Percentiles rank a stretch among this genome's conserved stretches.
These are phyloP conservation scores for Mytilinidion resinicola DNA, from an alignment of 495 filamentous ascomycete genomes.

Conservation along the genomic window DNA sequence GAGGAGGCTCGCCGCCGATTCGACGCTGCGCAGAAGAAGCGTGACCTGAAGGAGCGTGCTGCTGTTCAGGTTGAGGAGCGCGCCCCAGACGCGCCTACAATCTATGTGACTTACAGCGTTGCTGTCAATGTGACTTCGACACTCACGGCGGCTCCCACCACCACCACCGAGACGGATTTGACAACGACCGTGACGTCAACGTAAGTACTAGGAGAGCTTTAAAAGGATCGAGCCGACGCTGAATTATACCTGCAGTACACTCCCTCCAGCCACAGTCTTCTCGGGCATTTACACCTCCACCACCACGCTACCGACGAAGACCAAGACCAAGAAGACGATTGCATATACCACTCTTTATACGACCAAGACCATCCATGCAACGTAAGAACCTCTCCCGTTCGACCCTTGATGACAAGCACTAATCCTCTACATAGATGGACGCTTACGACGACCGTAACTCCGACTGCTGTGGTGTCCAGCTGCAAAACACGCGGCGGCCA, in stretches of 20 bases:
- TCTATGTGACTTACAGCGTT: slow-evolving; percentile 15
- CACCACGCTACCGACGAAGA: slow-evolving; percentile 22
- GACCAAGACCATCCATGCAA: slow-evolving; percentile 27
- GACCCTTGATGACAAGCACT: neutral
- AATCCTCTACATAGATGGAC: slow-evolving; percentile 10
- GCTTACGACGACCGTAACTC: slow-evolving; percentile 24
- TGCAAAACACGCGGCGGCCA: slow-evolving; percentile 21
- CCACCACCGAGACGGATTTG: slow-evolving; percentile 8
- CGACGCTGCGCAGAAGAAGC: slow-evolving; percentile 18
- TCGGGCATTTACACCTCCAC: slow-evolving; percentile 27
- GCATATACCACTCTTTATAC: slow-evolving; percentile 18
- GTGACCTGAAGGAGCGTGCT: slow-evolving; percentile 5
- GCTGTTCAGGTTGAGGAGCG: slow-evolving; percentile 13
- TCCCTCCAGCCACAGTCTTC: slow-evolving; percentile 24
- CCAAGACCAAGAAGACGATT: slow-evolving; percentile 19
- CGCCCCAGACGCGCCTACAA: slow-evolving; percentile 23
- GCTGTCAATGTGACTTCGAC: slow-evolving; percentile 20
- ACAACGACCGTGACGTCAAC: slow-evolving; percentile 10
- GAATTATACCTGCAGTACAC: neutral
- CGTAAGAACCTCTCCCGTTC: neutral
- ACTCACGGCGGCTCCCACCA: slow-evolving; percentile 12
- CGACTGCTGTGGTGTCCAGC: slow-evolving; percentile 18
- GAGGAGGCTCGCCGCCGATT: slow-evolving; percentile 21
- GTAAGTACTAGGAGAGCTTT: neutral
- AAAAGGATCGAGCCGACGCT: neutral